These are phyloP conservation scores for Triticum dicoccoides DNA, from an alignment of 176 grass and related monocot genomes.

Conservation along the genomic window DNA sequence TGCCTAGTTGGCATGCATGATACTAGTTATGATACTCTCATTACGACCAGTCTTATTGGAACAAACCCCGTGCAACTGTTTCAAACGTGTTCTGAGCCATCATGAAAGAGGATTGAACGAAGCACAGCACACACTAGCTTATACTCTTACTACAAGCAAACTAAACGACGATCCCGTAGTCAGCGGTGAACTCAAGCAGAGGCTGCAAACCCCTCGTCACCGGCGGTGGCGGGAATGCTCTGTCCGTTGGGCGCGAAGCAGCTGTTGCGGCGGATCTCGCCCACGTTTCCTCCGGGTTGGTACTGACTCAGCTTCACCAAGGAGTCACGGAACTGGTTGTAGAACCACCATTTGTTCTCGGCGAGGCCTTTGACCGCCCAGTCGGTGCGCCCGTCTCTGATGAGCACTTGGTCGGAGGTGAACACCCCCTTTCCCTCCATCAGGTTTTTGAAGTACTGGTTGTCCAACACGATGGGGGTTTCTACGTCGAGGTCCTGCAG, in stretches of 20 bases:
- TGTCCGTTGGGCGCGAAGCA: constrained; percentile 30
- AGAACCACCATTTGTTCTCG: constrained; percentile 44
- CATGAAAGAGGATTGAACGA: neutral
- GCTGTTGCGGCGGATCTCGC: constrained; percentile 41
- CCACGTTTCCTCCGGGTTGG: constrained; percentile 21
- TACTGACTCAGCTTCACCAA: constrained; percentile 46
- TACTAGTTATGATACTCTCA: no score
- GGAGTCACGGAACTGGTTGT: constrained; percentile 42
- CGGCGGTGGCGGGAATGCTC: neutral
- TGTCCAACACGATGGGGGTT: constrained; percentile 39
- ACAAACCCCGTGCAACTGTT: no score
- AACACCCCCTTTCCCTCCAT: constrained; percentile 25
- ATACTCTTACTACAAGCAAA: neutral
- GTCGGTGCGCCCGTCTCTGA: neutral
- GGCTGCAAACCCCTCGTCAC: neutral
- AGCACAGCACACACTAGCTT: neutral
- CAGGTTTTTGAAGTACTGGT: constrained; percentile 44
- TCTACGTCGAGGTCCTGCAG: constrained; percentile 9
- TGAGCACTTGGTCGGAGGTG: constrained; percentile 40
- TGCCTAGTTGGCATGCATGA: no score
- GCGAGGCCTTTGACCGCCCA: constrained; percentile 12
- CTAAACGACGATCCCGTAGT: neutral
- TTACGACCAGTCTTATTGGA: no score
- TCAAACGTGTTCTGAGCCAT: neutral
- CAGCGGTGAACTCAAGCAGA: neutral